A percentile compares a stretch with the other conserved stretches of the same genome.
phyloP scores from a whole-genome alignment of 1,139 yeast species.

The Maudiozyma humilis region DNA sequence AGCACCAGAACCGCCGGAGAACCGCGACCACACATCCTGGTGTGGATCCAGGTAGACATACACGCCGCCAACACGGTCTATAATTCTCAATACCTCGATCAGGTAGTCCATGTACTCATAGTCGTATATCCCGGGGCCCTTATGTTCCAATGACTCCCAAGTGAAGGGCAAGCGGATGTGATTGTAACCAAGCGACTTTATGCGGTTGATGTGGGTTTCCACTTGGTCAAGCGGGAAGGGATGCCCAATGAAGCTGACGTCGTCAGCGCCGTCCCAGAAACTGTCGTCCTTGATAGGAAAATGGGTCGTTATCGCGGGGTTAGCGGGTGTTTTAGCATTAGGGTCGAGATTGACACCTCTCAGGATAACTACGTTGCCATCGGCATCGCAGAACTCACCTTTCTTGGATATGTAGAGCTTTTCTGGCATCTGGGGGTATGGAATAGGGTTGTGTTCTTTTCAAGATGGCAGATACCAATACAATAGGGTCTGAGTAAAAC shows the following conservation, averaged over 20 bases:
- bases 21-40: slow-evolving; percentile 92
- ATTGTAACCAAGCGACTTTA: slow-evolving; percentile 78
- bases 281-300: slow-evolving; percentile 38
- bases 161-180: slow-evolving; percentile 68
- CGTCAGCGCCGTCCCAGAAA: slow-evolving; percentile 58
- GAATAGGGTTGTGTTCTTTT: too few species aligned
- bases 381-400: slow-evolving; percentile 54
- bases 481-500: too few species aligned
- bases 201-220: slow-evolving; percentile 53
- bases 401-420: slow-evolving; percentile 12
- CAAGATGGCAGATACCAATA: too few species aligned
- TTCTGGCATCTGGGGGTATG: slow-evolving; percentile 6
- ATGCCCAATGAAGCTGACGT: slow-evolving; percentile 69
- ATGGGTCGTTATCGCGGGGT: slow-evolving; percentile 50
- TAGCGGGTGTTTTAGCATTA: slow-evolving; percentile 60
- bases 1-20: slow-evolving; percentile 91
- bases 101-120: slow-evolving; percentile 68
- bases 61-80: slow-evolving; percentile 60
- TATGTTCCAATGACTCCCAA: slow-evolving; percentile 91
- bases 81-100: slow-evolving; percentile 48
- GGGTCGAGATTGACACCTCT: slow-evolving; percentile 83
- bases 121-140: slow-evolving; percentile 80
- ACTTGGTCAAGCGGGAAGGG: slow-evolving; percentile 76
- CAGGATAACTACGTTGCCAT: slow-evolving; percentile 53
- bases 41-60: slow-evolving; percentile 83